A percentile compares a stretch with the other conserved stretches of the same genome.
Evolutionary conservation across 331 rosid species (phyloP).

Genomic region (Dryas integrifolia): DNA sequence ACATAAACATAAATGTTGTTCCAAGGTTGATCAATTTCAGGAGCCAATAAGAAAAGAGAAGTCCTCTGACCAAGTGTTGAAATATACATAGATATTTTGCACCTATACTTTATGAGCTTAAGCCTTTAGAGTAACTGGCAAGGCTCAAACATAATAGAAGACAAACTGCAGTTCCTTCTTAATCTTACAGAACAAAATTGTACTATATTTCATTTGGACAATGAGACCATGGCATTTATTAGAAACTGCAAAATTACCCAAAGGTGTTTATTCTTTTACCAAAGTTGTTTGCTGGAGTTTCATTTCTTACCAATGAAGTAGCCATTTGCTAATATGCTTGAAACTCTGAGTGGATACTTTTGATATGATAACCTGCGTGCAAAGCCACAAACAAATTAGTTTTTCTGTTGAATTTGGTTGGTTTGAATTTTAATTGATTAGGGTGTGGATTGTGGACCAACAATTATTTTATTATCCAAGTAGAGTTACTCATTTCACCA

Average conservation of each 20-base stretch:
- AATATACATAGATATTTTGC: neutral
- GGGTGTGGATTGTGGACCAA: neutral
- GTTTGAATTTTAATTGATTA: neutral
- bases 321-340: slow-evolving; percentile 29
- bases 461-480: neutral
- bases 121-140: neutral
- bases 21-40: too few relatives aligned
- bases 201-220: neutral
- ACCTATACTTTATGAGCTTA: neutral
- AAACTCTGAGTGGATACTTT: neutral
- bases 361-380: neutral
- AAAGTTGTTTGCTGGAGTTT: neutral
- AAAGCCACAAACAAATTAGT: slow-evolving; percentile 11
- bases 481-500: neutral
- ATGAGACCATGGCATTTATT: neutral
- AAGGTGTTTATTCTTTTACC: neutral
- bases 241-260: neutral
- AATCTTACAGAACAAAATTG: neutral
- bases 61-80: neutral
- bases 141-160: neutral
- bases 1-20: neutral
- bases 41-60: neutral
- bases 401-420: neutral
- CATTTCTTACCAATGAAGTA: slow-evolving; percentile 25
- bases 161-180: neutral